These are phyloP conservation scores for Populus tomentosa DNA, from an alignment of 441 rosid genomes.

Conservation along the genomic window DNA sequence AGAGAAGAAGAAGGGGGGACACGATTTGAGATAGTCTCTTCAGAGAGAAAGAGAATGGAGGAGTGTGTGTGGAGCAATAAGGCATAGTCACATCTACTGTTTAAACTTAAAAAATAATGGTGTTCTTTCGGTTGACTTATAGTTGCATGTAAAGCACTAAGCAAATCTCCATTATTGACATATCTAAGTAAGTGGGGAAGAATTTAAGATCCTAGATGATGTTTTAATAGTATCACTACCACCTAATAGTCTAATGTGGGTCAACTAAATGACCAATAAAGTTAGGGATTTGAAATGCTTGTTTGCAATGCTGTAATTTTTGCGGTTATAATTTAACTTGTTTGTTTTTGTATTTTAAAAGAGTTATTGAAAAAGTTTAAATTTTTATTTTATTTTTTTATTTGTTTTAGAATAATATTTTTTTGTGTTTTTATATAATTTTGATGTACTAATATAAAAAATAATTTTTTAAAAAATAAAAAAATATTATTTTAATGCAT, in stretches of 20 bases:
- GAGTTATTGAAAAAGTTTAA: fast-evolving
- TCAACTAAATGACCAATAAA: not conserved
- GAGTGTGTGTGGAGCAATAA: slow-evolving; percentile 13
- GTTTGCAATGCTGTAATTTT: no score
- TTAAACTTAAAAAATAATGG: not conserved
- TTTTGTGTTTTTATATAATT: no score
- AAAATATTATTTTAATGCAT: no score
- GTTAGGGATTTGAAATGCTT: no score
- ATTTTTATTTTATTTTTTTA: no score
- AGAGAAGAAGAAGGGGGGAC: not conserved
- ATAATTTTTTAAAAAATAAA: no score
- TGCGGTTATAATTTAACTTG: fast-evolving
- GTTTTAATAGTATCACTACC: not conserved
- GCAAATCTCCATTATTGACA: not conserved
- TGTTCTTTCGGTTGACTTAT: not conserved
- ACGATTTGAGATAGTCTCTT: not conserved
- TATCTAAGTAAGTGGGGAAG: not conserved
- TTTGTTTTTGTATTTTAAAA: no score
- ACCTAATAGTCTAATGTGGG: not conserved
- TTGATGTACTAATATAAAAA: no score
- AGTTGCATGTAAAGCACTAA: slow-evolving; percentile 10
- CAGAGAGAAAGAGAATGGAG: not conserved
- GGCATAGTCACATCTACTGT: not conserved
- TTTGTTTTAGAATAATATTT: no score
- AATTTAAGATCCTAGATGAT: not conserved